Evolutionary conservation across 306 rosid species (phyloP).

Genomic region (Cucurbita pepo): DNA sequence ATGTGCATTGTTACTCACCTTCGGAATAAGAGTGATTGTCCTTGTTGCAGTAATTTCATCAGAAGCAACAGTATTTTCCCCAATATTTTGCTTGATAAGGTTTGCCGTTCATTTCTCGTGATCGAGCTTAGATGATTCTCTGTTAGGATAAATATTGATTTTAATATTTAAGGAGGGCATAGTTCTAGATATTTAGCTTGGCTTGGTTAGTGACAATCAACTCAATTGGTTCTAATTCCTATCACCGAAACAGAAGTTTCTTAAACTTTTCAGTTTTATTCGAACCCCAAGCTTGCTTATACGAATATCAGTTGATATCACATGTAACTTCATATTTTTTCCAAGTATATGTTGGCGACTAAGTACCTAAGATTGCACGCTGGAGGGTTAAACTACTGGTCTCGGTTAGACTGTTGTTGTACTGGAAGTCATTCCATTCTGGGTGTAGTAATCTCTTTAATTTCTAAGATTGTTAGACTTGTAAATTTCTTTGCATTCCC

Average conservation of each 20-base stretch:
- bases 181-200: not conserved
- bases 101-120: conserved; percentile 1
- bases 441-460: not conserved
- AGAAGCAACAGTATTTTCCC: conserved; percentile 57
- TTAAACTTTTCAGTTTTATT: not conserved
- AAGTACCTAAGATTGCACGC: not conserved
- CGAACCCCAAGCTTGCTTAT: not conserved
- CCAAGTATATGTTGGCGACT: not conserved
- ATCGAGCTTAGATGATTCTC: not conserved
- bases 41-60: conserved; percentile 75
- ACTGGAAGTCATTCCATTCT: not conserved
- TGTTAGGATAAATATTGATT: not conserved
- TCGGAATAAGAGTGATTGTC: conserved; percentile 86
- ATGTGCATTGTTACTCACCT: conserved; percentile 95
- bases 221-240: not conserved
- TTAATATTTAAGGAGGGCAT: not conserved
- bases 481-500: not conserved
- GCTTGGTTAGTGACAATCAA: not conserved
- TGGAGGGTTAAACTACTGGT: not conserved
- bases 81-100: conserved; percentile 79
- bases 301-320: not conserved
- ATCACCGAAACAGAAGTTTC: not conserved
- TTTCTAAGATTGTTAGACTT: not conserved
- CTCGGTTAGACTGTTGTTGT: not conserved
- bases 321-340: not conserved